Evolutionary conservation across 139 green algal genomes (phyloP), one percentile per base, ranked within the genome.

Genomic region (Protoeuglena noctilucae): DNA sequence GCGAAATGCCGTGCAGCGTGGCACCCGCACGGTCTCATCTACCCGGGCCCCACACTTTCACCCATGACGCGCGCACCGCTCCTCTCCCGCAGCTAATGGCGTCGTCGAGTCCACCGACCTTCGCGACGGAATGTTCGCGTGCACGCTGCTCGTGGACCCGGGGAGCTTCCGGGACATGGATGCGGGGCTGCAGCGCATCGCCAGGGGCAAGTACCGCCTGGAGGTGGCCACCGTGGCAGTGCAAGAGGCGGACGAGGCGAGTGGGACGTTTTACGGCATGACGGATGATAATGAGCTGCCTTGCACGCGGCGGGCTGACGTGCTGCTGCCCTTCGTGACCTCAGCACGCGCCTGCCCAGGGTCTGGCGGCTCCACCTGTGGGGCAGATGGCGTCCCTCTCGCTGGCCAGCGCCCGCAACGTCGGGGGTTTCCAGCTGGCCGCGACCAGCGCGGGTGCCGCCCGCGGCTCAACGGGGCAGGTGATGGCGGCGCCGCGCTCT

Each of bases 211-310:
- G 4, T 82, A 86, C 2, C 66, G 82, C 5, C 41, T 96, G 48
- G 90, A 97, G 62, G 80, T 98, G 40, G 40, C 95, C 1, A 63
- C 65, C 27, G 70, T 95, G 45, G 78, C 84, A 22, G 72, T 71
- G 29, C 62, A 48, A 14, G n/a, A n/a, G n/a, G n/a, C n/a, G n/a
- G n/a, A n/a, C n/a, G n/a, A n/a, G n/a, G n/a, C n/a, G n/a, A n/a
- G n/a, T n/a, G n/a, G n/a, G n/a, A n/a, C n/a, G n/a, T n/a, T n/a
- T n/a, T n/a, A n/a, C n/a, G n/a, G n/a, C n/a, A n/a, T n/a, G 21
- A 17, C 9, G 14, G 46, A 52, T 22, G 9, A 16, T 47, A 21
- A 17, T 47, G 40, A 17, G 17, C 17, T 18, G 40, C 17, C 17
- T 47, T 14, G 46, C 9, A 17, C 25, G 12, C 21, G 46, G 21